Conservation (phyloP, 352 stramenopile genomes). For the Pythium periplocum region DNA sequence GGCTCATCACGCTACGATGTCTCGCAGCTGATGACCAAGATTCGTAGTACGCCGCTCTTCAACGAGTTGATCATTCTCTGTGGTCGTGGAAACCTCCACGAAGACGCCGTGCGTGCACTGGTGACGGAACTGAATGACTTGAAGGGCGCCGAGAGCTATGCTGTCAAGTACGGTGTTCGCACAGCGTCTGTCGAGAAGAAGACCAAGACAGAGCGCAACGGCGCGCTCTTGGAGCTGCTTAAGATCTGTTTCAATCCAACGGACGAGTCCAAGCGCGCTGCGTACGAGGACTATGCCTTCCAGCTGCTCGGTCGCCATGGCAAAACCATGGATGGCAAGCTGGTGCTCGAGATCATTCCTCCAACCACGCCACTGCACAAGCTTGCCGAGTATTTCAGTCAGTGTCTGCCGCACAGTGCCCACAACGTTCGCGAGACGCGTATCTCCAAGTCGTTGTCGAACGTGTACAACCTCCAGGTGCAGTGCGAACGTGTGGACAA, state of each 20-base stretch:
- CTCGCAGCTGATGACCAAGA: conserved; percentile 61
- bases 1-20: conserved; percentile 77
- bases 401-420: conserved; percentile 69
- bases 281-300: conserved; percentile 77
- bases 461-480: conserved; percentile 88
- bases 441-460: conserved; percentile 78
- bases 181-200: conserved; percentile 23
- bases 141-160: conserved; percentile 77
- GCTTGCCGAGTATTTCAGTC: conserved; percentile 80
- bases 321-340: conserved; percentile 69
- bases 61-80: conserved; percentile 86
- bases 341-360: conserved; percentile 63
- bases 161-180: conserved; percentile 65
- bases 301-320: conserved; percentile 72
- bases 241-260: conserved; percentile 76
- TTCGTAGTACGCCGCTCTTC: conserved; percentile 67
- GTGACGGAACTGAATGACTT: conserved; percentile 80
- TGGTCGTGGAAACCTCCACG: conserved; percentile 69
- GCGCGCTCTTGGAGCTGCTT: conserved; percentile 67
- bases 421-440: conserved; percentile 80
- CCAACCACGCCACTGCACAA: conserved; percentile 69
- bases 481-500: conserved; percentile 83
- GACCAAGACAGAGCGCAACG: conserved; percentile 60
- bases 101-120: conserved; percentile 70
- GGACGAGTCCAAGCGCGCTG: conserved; percentile 75